A percentile compares a stretch with the other conserved stretches of the same genome.
phyloP scores from a whole-genome alignment of 768 basidiomycete species.

The Multifurca ochricompacta region DNA sequence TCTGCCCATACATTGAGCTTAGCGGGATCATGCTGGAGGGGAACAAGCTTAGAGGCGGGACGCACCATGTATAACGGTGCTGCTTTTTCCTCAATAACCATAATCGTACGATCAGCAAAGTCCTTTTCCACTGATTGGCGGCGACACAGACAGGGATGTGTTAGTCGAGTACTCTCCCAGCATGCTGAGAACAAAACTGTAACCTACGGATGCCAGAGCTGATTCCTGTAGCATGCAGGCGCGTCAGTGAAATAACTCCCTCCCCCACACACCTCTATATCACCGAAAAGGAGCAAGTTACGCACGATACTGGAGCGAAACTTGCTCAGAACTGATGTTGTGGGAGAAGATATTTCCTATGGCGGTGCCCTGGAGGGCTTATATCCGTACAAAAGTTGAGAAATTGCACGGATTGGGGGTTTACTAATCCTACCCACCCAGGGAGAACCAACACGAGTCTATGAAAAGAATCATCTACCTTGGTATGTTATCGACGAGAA shows the following conservation, averaged over 20 bases:
- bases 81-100: slow-evolving; percentile 7
- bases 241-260: not conserved
- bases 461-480: not conserved
- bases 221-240: slow-evolving; percentile 1
- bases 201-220: slow-evolving; percentile 11
- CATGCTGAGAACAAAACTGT: not conserved
- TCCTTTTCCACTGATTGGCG: slow-evolving; percentile 5
- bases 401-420: not conserved
- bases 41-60: not conserved
- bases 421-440: not conserved
- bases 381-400: not conserved
- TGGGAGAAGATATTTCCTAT: slow-evolving; percentile 2
- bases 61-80: slow-evolving; percentile 11
- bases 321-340: not conserved
- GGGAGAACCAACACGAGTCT: slow-evolving; percentile 15
- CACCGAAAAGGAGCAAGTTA: not conserved
- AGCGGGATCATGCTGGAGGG: not conserved
- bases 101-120: slow-evolving; percentile 12
- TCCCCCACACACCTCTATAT: too few relatives aligned
- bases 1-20: not conserved
- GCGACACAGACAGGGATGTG: not conserved
- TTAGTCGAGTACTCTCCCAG: not conserved
- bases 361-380: not conserved
- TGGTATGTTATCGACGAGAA: not conserved
- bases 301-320: slow-evolving; percentile 7